Base-by-base conservation (phyloP, 139 green algal genomes). In the Dunaliella primolecta region DNA sequence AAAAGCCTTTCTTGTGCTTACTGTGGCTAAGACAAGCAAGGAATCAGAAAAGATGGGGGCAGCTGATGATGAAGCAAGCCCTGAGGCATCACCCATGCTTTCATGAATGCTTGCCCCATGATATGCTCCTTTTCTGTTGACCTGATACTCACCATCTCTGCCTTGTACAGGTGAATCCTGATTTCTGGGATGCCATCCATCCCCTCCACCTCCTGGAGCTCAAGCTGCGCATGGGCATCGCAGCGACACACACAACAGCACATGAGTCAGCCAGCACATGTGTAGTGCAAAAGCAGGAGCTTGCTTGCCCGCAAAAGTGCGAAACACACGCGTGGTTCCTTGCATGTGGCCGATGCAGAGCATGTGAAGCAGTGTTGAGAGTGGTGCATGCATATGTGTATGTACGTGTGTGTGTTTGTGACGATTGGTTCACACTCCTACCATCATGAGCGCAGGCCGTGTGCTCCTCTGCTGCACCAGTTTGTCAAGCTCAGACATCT, bases 141-240 rank as follows among this genome's bases (percentile, higher is more conserved):
- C 7, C 7, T 25, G 15, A 15, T 64, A 64, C 78, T 84, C 7
- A 87, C 79, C 84, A 87, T 87, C 78, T 87, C 84, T 0, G 84
- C 84, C 70, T 87, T 87, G 79, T 34, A 82, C 24, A 87, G 64
- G 24, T 15, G 34, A 0, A 87, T 0, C 23, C 70, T 82, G 23
- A 84, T 37, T 2, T 35, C 71, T 31, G 71, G 71, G 15, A 64
- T 64, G 15, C 27, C 15, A 21, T 77, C 71, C 27, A 32, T 21
- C 27, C 27, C 71, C 71, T 77, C 71, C 71, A 2, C 7, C 71
- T 77, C 71, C 25, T 35, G 2, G 11, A 77, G 71, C 71, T 77
- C 71, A 32, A 77, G 7, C 71, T 77, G 71, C 71, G 27, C 71
- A 77, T 64, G 46, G 46, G 46, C 7, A 15, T 25, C 15, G 71